Evolutionary conservation across 176 grass and related monocot genomes (phyloP), one percentile per base, ranked within the genome.

Genomic region (Oryza nivara): DNA sequence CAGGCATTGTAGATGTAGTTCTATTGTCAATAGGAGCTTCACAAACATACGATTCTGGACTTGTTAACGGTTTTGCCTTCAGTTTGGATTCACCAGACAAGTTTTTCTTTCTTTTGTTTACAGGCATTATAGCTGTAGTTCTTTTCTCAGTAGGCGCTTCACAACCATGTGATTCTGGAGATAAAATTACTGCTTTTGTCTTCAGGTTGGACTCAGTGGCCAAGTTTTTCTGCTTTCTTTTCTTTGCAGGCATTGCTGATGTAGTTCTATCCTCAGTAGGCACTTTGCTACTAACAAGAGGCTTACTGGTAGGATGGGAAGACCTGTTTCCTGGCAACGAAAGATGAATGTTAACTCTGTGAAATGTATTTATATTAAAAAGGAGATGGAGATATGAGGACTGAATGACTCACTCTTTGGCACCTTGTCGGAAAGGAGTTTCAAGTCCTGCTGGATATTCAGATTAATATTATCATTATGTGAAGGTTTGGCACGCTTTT

Each of bases 101-200:
- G 32, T 76, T 73, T 61, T 26, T 98, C 46, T 90, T 98, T 71
- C 76, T 83, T 86, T 90, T 93, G 74, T 93, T 93, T n/a, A 45
- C 75, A 36, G 80, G 73, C 65, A 84, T 88, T 19, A 67, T 74
- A 73, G 80, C 41, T 4, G 64, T 25, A 80, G 36, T 85, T 77
- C 67, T 41, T 11, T 68, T 67, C 41, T 48, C 80, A 47, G 56
- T 32, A 89, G 69, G 75, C 67, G 72, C 32, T n/a, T 58, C 91
- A 89, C 93, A 98, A 12, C 91, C 93, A 81, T 93, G 89, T 88
- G 93, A 95, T 32, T 85, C 81, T 51, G 95, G 95, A 67, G 87
- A 97, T 68, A 89, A 73, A 79, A 88, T 80, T 43, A 70, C 23
- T 19, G 80, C 80, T 78, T 88, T 88, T 43, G 68, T 69, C 80